Base-by-base conservation (phyloP, 75 land plant species). In the Sequoia sempervirens region DNA sequence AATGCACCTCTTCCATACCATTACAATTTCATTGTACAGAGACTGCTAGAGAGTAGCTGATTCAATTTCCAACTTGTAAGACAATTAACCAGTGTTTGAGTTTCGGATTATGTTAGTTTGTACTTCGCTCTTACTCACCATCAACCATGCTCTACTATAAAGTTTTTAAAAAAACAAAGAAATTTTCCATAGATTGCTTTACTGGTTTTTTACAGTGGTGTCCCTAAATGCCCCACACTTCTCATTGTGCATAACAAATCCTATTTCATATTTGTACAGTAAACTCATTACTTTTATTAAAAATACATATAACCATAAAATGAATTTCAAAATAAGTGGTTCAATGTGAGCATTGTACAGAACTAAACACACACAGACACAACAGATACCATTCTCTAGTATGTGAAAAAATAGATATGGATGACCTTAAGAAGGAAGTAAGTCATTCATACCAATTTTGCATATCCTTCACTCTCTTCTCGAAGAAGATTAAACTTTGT, bases 391-490 rank as follows among this genome's bases (percentile, higher is more conserved):
- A 70, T 32, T 13, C 73, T 70, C 73, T 12, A 30, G 73, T 8
- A 70, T 70, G 36, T 70, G 36, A 70, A 70, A 12, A 70, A 32
- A 70, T n/a, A 30, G 12, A 28, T 28, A 11, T 32, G 15, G 36
- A 8, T 23, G n/a, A 61, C n/a, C 8, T 61, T 68, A 64, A 78
- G 45, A 26, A 18, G 11, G 34, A 58, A 12, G 64, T 46, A 32
- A 30, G 11, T 11, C 32, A 70, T 74, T 50, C 89, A 61, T 90
- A 98, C 99, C 99, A 98, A 89, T 70, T 98, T 98, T 12, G 99
- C 97, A 92, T 98, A 98, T 47, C 99, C 99, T 87, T 98, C 99
- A 85, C 99, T 98, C 81, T 98, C 99, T 89, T 98, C 99, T 64
- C 99, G 88, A 54, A 98, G 87, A 84, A 98, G 94, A 81, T 98